Evolutionary conservation across 345 rosid species (phyloP).

Genomic region (Syzygium grande): DNA sequence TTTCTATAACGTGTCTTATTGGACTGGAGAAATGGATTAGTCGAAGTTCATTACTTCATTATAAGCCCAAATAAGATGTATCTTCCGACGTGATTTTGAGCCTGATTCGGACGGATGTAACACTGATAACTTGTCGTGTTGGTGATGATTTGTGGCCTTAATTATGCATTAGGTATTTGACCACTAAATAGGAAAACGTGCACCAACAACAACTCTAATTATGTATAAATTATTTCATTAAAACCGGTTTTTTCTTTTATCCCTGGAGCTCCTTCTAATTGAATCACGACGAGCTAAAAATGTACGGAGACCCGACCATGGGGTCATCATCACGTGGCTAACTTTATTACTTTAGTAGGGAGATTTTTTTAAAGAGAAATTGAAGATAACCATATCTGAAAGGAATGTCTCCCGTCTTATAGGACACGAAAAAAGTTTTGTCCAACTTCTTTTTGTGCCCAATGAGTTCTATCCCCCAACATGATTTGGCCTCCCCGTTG

Average conservation of each 20-base stretch:
- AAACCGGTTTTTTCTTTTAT: background rate
- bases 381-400: background rate
- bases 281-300: background rate
- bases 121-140: background rate
- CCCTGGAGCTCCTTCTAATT: background rate
- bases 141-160: background rate
- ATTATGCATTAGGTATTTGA: background rate
- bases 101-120: background rate
- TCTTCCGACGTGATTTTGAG: background rate
- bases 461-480: background rate
- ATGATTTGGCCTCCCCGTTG: background rate
- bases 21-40: background rate
- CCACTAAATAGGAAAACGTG: background rate
- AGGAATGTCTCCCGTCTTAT: background rate
- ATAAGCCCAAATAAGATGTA: background rate
- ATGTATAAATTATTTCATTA: background rate
- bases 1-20: background rate
- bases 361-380: background rate
- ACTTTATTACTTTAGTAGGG: background rate
- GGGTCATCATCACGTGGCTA: background rate
- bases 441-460: background rate
- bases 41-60: background rate
- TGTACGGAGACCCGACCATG: background rate
- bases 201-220: background rate
- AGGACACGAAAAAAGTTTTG: background rate